Evolutionary conservation across 371 early-diverging fungal genomes (phyloP).

Genomic region (Circinella umbellata): DNA sequence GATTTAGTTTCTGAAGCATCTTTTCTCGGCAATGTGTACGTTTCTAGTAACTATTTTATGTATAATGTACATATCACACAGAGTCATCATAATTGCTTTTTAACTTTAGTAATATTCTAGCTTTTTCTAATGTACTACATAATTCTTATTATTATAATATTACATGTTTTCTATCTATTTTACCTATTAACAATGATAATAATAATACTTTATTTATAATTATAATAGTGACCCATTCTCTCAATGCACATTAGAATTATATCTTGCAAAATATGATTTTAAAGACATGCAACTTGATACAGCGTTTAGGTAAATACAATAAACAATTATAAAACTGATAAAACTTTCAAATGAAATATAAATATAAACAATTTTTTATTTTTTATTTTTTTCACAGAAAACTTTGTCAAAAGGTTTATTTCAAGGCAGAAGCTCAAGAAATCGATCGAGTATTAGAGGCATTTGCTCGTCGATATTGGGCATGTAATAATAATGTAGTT

Average conservation of each 20-base stretch:
- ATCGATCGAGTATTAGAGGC: conserved; percentile 84
- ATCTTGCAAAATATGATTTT: conserved; percentile 82
- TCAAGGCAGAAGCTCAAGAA: conserved; percentile 92
- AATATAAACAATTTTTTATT: too few species aligned
- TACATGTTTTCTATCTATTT: too few species aligned
- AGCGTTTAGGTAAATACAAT: conserved; percentile 64
- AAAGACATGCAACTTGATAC: conserved; percentile 68
- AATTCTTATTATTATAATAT: too few species aligned
- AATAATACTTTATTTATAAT: not conserved
- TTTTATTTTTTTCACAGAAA: conserved; percentile 27
- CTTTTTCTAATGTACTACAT: not conserved
- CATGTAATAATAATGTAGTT: conserved; percentile 64
- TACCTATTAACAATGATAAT: not conserved
- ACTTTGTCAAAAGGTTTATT: conserved; percentile 75
- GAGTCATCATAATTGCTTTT: not conserved
- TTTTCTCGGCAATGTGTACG: conserved; percentile 41
- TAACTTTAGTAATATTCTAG: too few species aligned
- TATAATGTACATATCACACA: not conserved
- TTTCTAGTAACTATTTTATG: not conserved
- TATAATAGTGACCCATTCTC: conserved; percentile 44
- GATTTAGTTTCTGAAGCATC: conserved; percentile 31
- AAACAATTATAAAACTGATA: not conserved
- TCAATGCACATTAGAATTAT: conserved; percentile 54
- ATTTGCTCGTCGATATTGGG: conserved; percentile 77
- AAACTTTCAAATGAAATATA: not conserved